Conservation (phyloP, 1,284 basidiomycete species). For the Athelia sp. region DNA sequence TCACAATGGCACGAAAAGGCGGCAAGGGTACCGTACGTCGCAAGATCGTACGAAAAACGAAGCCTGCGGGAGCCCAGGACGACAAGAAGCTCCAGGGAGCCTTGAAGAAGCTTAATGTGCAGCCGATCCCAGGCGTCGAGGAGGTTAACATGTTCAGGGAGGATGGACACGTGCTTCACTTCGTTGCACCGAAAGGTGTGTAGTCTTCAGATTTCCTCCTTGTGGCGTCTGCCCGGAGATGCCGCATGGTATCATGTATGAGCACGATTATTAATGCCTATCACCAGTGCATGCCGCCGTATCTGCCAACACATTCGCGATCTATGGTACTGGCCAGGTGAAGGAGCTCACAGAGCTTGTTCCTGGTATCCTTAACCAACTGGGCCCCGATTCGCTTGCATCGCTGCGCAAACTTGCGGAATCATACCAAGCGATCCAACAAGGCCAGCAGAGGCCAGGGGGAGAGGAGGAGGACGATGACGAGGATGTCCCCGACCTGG, state of each 20-base stretch:
- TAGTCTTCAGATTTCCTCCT: slow-evolving; percentile 17
- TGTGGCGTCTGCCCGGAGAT: slow-evolving; percentile 8
- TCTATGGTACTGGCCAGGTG: slow-evolving; percentile 93
- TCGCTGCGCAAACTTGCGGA: slow-evolving; percentile 96
- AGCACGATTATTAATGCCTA: slow-evolving; percentile 11
- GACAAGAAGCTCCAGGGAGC: slow-evolving; percentile 98
- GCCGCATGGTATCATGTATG: slow-evolving; percentile 4
- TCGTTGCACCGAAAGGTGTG: slow-evolving; percentile 92
- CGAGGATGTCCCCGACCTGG: slow-evolving; percentile 83
- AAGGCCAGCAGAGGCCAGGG: slow-evolving; percentile 68
- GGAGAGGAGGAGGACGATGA: slow-evolving; percentile 75
- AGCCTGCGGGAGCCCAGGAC: slow-evolving; percentile 84
- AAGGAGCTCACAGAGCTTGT: slow-evolving; percentile 99
- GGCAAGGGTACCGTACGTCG: slow-evolving; percentile 97
- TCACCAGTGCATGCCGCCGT: slow-evolving; percentile 87
- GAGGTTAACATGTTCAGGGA: slow-evolving; percentile 99
- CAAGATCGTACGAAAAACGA: slow-evolving; percentile 93
- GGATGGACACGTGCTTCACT: slow-evolving; percentile 98
- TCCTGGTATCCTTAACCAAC: slow-evolving; percentile 97
- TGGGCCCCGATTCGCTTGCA: slow-evolving; percentile 97
- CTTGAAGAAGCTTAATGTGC: slow-evolving; percentile 97
- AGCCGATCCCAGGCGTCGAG: slow-evolving; percentile 93
- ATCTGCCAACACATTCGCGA: slow-evolving; percentile 91
- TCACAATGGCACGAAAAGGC: slow-evolving; percentile 51
- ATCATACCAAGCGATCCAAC: slow-evolving; percentile 94